phyloP scores from a whole-genome alignment of 352 stramenopile genomes.

The Phytophthora multivora region DNA sequence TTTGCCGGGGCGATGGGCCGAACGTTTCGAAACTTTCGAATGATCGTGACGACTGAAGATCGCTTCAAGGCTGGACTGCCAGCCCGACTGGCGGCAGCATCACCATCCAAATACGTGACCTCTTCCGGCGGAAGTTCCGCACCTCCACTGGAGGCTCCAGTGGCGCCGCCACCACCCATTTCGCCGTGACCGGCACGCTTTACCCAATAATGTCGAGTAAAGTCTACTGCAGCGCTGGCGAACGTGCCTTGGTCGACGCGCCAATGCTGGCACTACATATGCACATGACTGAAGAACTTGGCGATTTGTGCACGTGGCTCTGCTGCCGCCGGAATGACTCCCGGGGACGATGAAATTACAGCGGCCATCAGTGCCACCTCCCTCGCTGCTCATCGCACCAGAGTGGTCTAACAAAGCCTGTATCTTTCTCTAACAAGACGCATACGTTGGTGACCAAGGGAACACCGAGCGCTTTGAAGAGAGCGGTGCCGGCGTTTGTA shows the following conservation, averaged over 20 bases:
- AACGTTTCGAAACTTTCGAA: constrained; percentile 33
- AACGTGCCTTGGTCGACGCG: too few species aligned
- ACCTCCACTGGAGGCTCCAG: too few species aligned
- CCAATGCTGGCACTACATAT: too few species aligned
- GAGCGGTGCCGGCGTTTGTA: background rate
- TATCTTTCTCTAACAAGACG: background rate
- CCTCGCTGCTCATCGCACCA: constrained; percentile 5
- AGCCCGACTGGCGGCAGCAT: constrained; percentile 13
- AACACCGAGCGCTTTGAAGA: background rate
- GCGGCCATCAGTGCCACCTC: background rate
- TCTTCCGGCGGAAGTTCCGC: too few species aligned
- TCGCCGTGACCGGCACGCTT: background rate
- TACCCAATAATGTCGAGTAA: constrained; percentile 6
- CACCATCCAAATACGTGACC: constrained; percentile 1
- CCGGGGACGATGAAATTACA: constrained; percentile 1
- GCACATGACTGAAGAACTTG: background rate
- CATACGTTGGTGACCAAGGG: constrained; percentile 4
- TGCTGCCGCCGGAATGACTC: background rate
- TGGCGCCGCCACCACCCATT: too few species aligned
- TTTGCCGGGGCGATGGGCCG: constrained; percentile 6
- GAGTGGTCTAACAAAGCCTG: constrained; percentile 3
- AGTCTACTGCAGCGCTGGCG: too few species aligned
- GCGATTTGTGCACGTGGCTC: too few species aligned
- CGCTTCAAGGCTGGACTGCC: background rate
- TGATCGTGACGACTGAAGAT: constrained; percentile 12